These are phyloP conservation scores for Solanum chiquidenum DNA, from an alignment of 257 asterid species.

Conservation along the genomic window DNA sequence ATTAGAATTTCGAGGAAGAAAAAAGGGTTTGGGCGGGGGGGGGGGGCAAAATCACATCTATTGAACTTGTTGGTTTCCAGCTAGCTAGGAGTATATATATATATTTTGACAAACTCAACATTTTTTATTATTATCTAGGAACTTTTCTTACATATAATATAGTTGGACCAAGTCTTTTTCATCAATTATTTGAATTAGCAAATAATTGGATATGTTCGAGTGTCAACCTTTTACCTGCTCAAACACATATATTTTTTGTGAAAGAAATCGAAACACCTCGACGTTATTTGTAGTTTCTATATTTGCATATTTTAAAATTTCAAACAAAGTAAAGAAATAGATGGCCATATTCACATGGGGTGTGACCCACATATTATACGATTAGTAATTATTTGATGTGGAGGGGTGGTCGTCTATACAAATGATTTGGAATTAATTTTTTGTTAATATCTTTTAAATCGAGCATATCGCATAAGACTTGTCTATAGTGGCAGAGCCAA, in stretches of 20 bases:
- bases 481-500: rapidly evolving
- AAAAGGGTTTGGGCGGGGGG: too few species aligned
- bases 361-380: neutral
- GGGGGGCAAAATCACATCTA: too few species aligned
- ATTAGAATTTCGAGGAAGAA: too few species aligned
- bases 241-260: neutral
- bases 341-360: neutral
- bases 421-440: too few species aligned
- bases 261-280: neutral
- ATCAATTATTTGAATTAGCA: neutral
- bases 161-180: neutral
- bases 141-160: neutral
- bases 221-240: neutral
- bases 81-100: neutral
- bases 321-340: neutral
- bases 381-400: too few species aligned
- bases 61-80: neutral
- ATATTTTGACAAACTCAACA: neutral
- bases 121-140: neutral
- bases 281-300: neutral
- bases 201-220: neutral
- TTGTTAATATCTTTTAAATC: too few species aligned
- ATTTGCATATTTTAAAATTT: neutral
- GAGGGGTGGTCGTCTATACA: too few species aligned
- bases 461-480: too few species aligned